Evolutionary conservation across 352 stramenopile species (phyloP).

Genomic region (Plasmopara viticola): DNA sequence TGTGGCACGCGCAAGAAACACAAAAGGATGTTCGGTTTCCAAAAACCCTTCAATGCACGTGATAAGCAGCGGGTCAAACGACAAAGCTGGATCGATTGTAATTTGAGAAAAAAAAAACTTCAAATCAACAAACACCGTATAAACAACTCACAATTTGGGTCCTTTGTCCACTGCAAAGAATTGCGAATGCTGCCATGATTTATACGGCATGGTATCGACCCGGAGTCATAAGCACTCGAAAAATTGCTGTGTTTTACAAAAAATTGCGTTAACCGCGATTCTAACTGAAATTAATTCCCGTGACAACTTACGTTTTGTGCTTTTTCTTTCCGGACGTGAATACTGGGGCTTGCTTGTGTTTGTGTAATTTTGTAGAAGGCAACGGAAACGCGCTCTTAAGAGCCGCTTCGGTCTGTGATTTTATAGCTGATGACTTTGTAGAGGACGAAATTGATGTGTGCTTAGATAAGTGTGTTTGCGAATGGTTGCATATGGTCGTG

Average conservation of each 20-base stretch:
- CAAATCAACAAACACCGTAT: no score
- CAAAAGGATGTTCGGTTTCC: slow-evolving; percentile 70
- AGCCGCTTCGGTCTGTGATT: slow-evolving; percentile 13
- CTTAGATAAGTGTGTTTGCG: no score
- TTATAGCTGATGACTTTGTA: slow-evolving; percentile 4
- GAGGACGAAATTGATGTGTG: slow-evolving; percentile 6
- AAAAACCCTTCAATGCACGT: slow-evolving; percentile 66
- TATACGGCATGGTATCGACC: slow-evolving; percentile 70
- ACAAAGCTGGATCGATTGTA: slow-evolving; percentile 26
- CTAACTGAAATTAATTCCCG: no score
- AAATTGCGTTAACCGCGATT: no score
- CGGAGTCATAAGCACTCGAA: slow-evolving; percentile 53
- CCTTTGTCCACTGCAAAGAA: slow-evolving; percentile 62
- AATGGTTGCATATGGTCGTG: no score
- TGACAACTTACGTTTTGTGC: slow-evolving; percentile 67
- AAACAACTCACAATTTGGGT: slow-evolving; percentile 36
- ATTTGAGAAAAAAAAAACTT: no score
- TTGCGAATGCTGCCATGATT: slow-evolving; percentile 78
- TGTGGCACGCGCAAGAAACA: slow-evolving; percentile 65
- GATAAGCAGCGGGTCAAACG: slow-evolving; percentile 64
- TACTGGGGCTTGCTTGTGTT: slow-evolving; percentile 70
- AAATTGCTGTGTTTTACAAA: slow-evolving; percentile 40
- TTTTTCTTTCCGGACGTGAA: slow-evolving; percentile 68
- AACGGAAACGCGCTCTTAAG: slow-evolving; percentile 23
- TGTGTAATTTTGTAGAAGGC: slow-evolving; percentile 50